These are phyloP conservation scores for Rhodofomes roseus DNA, from an alignment of 1,284 basidiomycete genomes.

Conservation along the genomic window DNA sequence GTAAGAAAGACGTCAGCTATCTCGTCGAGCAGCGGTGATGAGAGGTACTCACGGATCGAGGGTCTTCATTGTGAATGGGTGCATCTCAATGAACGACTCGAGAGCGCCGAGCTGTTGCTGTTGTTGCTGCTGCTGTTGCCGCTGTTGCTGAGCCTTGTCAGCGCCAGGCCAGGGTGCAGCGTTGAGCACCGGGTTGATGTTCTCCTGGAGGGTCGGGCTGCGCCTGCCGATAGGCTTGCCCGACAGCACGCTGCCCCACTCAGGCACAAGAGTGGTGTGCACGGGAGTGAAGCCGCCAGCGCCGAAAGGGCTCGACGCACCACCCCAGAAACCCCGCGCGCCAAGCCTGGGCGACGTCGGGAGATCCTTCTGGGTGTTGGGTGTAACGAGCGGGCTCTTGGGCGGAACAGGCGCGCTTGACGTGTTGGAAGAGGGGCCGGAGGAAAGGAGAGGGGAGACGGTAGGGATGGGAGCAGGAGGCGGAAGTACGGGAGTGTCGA, in stretches of 20 bases:
- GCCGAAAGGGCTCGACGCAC: slow-evolving; percentile 38
- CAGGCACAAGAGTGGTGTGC: slow-evolving; percentile 80
- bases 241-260: slow-evolving; percentile 32
- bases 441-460: slow-evolving; percentile 25
- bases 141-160: slow-evolving; percentile 21
- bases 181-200: slow-evolving; percentile 79
- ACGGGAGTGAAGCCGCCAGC: slow-evolving; percentile 78
- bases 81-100: slow-evolving; percentile 70
- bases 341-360: slow-evolving; percentile 56
- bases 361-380: slow-evolving; percentile 84
- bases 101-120: slow-evolving; percentile 33
- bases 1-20: slow-evolving; percentile 7
- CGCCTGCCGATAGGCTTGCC: slow-evolving; percentile 28
- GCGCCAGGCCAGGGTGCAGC: slow-evolving; percentile 15
- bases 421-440: slow-evolving; percentile 18
- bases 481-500: slow-evolving; percentile 36
- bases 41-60: slow-evolving; percentile 64
- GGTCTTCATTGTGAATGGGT: slow-evolving; percentile 79
- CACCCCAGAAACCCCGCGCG: slow-evolving; percentile 70
- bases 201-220: slow-evolving; percentile 55
- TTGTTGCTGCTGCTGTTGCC: slow-evolving; percentile 15
- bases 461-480: slow-evolving; percentile 43
- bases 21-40: neutral
- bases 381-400: slow-evolving; percentile 46
- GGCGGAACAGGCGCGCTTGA: slow-evolving; percentile 22